Conservation (phyloP, 1,284 basidiomycete genomes). For the Naganishia liquefaciens region DNA sequence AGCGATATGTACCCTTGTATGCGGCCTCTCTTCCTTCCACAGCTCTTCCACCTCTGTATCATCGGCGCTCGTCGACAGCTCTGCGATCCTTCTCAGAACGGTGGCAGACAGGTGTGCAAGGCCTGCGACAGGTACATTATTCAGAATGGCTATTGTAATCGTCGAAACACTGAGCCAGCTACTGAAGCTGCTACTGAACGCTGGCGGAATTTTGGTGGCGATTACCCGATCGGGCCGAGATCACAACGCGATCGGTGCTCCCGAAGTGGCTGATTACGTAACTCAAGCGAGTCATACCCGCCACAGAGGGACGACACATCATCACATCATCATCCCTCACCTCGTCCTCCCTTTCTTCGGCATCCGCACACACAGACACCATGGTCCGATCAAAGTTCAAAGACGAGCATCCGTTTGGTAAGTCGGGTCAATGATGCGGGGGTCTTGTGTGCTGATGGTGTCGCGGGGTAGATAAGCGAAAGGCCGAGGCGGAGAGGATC, state of each 20-base stretch:
- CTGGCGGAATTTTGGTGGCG: neutral
- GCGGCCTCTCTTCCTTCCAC: no score
- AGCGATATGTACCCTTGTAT: no score
- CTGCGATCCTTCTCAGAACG: no score
- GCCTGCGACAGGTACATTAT: no score
- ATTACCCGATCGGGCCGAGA: constrained; percentile 4
- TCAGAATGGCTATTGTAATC: no score
- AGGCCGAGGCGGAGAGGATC: constrained; percentile 79
- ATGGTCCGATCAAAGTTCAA: constrained; percentile 98
- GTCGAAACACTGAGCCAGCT: no score
- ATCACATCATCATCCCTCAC: constrained; percentile 5
- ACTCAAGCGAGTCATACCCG: neutral
- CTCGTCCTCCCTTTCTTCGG: neutral
- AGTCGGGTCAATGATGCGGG: constrained; percentile 44
- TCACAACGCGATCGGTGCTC: neutral
- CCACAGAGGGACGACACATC: constrained; percentile 2
- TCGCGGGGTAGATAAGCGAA: constrained; percentile 80
- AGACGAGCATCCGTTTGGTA: constrained; percentile 99
- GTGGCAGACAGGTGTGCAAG: no score
- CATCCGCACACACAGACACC: neutral
- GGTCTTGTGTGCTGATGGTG: constrained; percentile 29
- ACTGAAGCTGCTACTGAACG: no score
- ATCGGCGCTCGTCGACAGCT: no score
- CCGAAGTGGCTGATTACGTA: neutral
- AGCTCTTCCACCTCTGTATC: no score